These are phyloP conservation scores for Rhizophora apiculata DNA, from an alignment of 345 rosid genomes.

Conservation along the genomic window DNA sequence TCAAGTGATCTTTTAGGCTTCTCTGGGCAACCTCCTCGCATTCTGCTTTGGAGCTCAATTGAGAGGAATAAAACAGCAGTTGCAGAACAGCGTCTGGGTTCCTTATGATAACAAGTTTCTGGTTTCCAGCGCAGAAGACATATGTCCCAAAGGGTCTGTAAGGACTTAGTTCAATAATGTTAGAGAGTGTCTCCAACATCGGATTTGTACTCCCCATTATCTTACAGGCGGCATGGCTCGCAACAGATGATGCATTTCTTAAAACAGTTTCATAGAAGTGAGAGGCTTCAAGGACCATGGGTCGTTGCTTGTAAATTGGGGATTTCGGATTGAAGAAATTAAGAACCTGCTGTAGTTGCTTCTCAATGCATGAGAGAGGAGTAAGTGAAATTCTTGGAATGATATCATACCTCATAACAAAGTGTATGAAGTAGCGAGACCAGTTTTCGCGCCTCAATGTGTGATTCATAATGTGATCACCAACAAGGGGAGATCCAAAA, in stretches of 20 bases:
- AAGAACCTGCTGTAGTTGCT: conserved; percentile 31
- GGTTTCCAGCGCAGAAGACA: conserved; percentile 50
- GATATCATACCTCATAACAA: conserved; percentile 60
- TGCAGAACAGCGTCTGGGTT: conserved; percentile 80
- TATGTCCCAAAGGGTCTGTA: conserved; percentile 74
- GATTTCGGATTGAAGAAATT: conserved; percentile 23
- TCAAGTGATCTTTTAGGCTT: conserved; percentile 48
- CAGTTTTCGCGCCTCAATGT: conserved; percentile 71
- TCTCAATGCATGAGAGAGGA: conserved; percentile 37
- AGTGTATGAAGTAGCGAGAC: conserved; percentile 58
- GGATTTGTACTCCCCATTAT: conserved; percentile 66
- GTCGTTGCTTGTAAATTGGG: neutral
- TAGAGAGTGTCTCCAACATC: conserved; percentile 51
- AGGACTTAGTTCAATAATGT: conserved; percentile 66
- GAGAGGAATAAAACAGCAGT: conserved; percentile 60
- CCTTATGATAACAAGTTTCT: conserved; percentile 41
- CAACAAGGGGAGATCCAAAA: conserved; percentile 80
- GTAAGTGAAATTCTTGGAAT: conserved; percentile 67
- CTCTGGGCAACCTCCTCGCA: conserved; percentile 18
- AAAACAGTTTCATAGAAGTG: conserved; percentile 45
- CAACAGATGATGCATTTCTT: conserved; percentile 50
- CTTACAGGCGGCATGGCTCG: conserved; percentile 55
- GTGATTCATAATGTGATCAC: conserved; percentile 53
- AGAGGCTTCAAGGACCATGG: neutral
- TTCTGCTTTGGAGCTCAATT: conserved; percentile 40